phyloP scores from a whole-genome alignment of 129 eudicot species.

The Heracleum sosnowskyi region DNA sequence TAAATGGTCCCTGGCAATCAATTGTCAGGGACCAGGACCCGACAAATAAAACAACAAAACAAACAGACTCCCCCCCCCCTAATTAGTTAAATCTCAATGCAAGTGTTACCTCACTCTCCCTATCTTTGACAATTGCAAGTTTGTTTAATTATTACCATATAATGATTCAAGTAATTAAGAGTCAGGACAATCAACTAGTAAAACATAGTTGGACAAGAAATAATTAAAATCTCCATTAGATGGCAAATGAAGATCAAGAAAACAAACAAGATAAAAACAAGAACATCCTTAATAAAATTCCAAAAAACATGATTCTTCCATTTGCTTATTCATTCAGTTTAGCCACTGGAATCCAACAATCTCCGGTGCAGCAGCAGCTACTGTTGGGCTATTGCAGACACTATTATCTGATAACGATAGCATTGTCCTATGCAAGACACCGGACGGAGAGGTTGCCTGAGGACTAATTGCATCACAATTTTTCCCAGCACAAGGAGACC shows the following conservation, averaged over 20 bases:
- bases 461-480: slow-evolving; percentile 28
- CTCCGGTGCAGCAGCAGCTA: slow-evolving; percentile 26
- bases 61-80: background rate
- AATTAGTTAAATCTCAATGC: background rate
- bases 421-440: slow-evolving; percentile 44
- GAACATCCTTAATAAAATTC: background rate
- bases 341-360: slow-evolving; percentile 40
- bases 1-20: too few relatives aligned
- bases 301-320: background rate
- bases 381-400: slow-evolving; percentile 46
- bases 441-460: slow-evolving; percentile 41
- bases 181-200: background rate
- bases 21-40: too few relatives aligned
- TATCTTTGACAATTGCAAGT: background rate
- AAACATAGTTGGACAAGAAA: background rate
- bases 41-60: slow-evolving; percentile 5
- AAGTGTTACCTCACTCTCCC: background rate
- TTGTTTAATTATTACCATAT: too few relatives aligned
- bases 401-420: slow-evolving; percentile 50
- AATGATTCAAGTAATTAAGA: too few relatives aligned
- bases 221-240: background rate
- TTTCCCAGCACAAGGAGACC: slow-evolving; percentile 21
- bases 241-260: background rate
- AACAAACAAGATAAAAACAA: background rate
- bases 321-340: slow-evolving; percentile 17